Base-by-base conservation (phyloP, 768 basidiomycete species). In the Termitomyces sp. region DNA sequence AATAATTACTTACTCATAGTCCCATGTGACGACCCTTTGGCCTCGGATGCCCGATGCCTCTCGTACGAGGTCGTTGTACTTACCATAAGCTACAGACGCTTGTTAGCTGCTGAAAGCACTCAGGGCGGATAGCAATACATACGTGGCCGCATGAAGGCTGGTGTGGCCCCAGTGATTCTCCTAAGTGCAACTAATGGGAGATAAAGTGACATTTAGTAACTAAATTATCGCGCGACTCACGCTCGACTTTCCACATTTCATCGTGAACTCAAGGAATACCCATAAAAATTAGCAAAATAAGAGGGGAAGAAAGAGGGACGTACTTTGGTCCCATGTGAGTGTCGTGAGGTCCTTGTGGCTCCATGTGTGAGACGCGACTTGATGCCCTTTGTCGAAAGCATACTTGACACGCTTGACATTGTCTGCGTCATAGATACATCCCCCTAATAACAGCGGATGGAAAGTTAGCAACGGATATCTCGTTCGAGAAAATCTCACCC, bases 321-420 rank as follows among this genome's bases (percentile, higher is more conserved):
- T 58, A 73, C 73, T 63, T 60, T 70, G 61, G 48, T 70, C 69
- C 58, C 62, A 60, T 14, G 64, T 66, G n/a, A 74, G 66, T 1
- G 61, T 68, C 10, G 68, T 69, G 12, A 77, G 63, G 36, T 74
- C 66, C 48, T 66, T 64, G 61, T 75, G 75, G 13, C 64, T 61
- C 72, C 75, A 75, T 0, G 72, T 72, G 44, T 75, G 74, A n/a
- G 71, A 71, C 1, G 66, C 72, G 6, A 76, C 63, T 56, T 75
- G 74, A 56, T 72, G 70, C 3, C 74, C 72, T 32, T 69, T 60
- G 41, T 66, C 62, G 32, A 68, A 70, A 9, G 64, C 71, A 32
- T 69, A 72, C 56, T 68, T 66, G 55, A 73, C 67, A 23, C 70
- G 67, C 40, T 68, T 53, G 2, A 68, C 68, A 33, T 62, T 66